Evolutionary conservation across 2,329 filamentous ascomycete species (phyloP), one percentile per base, ranked within the genome.

Genomic region (Bipolaris victoriae): DNA sequence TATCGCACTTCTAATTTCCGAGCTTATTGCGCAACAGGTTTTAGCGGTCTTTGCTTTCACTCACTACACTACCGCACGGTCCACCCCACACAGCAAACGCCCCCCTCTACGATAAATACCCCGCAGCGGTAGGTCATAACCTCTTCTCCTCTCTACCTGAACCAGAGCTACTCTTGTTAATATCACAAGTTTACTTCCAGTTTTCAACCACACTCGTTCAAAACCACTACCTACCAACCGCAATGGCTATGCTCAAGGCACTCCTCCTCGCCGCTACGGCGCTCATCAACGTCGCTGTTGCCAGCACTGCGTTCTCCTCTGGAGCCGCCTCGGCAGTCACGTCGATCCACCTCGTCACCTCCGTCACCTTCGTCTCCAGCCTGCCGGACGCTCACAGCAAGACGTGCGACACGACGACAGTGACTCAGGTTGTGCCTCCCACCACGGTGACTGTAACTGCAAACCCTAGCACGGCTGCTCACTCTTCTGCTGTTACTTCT

Each of bases 231-330:
- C 20, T 20, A 54, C 20, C n/a, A 36, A 20, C 9, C 29, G 16
- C 45, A 53, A 62, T 62, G 60, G 39, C 31, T 18, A 37, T 39
- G 33, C 49, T 60, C 57, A 60, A 44, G 43, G 16, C 15, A 6
- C 31, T 18, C 5, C 7, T 57, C 31, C 4, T 57, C 49, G 57
- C 53, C 24, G 29, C 49, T 13, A 35, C 36, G 11, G 57, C 50
- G 0, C 44, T 62, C 35, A 22, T 60, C 57, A 62, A 55, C 4
- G 39, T 55, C 33, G 50, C 50, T 24, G 29, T 56, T 13, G 41
- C 47, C 24, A 49, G 52, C 24, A 62, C 53, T 13, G 43, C 33
- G 5, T 45, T 51, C 43, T 57, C 57, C n/a, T 49, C 46, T 11
- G 51, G 43, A 13, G 20, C 44, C 7, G 33, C 31, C 7, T 24